These are phyloP conservation scores for Cymbidium sinense DNA, from an alignment of 106 monocot species.

Conservation along the genomic window DNA sequence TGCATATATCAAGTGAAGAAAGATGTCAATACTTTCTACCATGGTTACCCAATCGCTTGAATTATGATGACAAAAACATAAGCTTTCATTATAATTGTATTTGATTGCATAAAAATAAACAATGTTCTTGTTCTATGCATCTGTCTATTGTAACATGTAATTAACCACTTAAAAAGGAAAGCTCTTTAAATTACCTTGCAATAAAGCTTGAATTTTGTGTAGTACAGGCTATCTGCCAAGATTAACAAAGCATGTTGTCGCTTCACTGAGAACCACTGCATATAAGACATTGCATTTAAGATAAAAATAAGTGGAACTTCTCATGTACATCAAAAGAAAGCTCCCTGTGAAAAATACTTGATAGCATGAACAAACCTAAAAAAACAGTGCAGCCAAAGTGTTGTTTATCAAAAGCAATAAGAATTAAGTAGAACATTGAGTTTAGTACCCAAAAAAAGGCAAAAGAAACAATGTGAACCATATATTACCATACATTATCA, in stretches of 20 bases:
- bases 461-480: background rate
- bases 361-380: background rate
- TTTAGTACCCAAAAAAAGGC: background rate
- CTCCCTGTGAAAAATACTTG: background rate
- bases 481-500: background rate
- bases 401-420: background rate
- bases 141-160: background rate
- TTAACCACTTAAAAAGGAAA: background rate
- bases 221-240: constrained; percentile 74
- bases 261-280: constrained; percentile 93
- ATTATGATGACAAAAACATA: background rate
- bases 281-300: constrained; percentile 3
- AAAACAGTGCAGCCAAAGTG: background rate
- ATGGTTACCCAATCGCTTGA: background rate
- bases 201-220: constrained; percentile 69
- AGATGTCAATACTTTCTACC: background rate
- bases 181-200: constrained; percentile 43
- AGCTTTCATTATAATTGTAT: no score
- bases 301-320: background rate
- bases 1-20: background rate
- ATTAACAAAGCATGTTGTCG: constrained; percentile 76
- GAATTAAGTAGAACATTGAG: background rate
- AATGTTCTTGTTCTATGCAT: background rate
- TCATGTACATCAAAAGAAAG: background rate
- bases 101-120: no score